Evolutionary conservation across 345 rosid species (phyloP).

Genomic region (Citrus sinensis): DVS_A1.0 CM039162.1:687501-688000

Average conservation of each 20-base stretch:
- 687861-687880: constrained; percentile 81
- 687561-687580: constrained; percentile 79
- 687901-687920: constrained; percentile 82
- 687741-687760: not conserved
- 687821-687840: constrained; percentile 88
- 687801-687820: constrained; percentile 86
- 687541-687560: constrained; percentile 89
- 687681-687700: constrained; percentile 96
- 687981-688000: constrained; percentile 2
- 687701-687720: constrained; percentile 26
- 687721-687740: not conserved
- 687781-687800: constrained; percentile 32
- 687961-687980: constrained; percentile 63
- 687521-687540: constrained; percentile 78
- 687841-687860: constrained; percentile 76
- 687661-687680: constrained; percentile 94
- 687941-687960: constrained; percentile 70
- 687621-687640: constrained; percentile 96
- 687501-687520: constrained; percentile 54
- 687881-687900: constrained; percentile 86
- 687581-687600: constrained; percentile 83
- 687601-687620: constrained; percentile 78
- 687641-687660: constrained; percentile 95
- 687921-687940: constrained; percentile 98
- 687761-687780: not conserved